Conservation (phyloP, 2,329 filamentous ascomycete species). For the Aspergillus tanneri region DNA sequence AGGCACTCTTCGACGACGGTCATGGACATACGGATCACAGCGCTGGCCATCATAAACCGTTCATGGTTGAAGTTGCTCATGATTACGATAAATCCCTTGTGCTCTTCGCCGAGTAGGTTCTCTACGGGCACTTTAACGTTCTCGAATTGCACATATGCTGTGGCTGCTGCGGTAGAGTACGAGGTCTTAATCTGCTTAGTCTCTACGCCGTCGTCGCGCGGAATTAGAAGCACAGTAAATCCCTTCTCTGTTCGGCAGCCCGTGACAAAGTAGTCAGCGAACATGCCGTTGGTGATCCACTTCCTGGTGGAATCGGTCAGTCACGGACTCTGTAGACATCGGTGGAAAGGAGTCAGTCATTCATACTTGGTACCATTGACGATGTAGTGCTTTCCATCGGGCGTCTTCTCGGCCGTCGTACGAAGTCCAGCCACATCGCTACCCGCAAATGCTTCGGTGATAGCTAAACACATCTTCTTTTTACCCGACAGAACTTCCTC, state of each 20-base stretch:
- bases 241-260: slow-evolving; percentile 77
- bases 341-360: neutral
- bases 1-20: slow-evolving; percentile 77
- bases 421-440: slow-evolving; percentile 76
- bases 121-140: slow-evolving; percentile 81
- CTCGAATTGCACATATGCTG: slow-evolving; percentile 77
- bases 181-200: slow-evolving; percentile 63
- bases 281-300: slow-evolving; percentile 82
- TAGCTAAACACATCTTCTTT: slow-evolving; percentile 86
- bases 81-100: slow-evolving; percentile 83
- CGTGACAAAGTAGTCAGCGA: slow-evolving; percentile 78
- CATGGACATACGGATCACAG: slow-evolving; percentile 63
- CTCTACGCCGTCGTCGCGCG: slow-evolving; percentile 67
- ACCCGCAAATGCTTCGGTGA: slow-evolving; percentile 85
- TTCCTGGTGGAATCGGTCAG: slow-evolving; percentile 60
- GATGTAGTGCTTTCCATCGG: slow-evolving; percentile 71
- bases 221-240: slow-evolving; percentile 73
- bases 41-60: slow-evolving; percentile 72
- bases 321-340: neutral
- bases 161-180: slow-evolving; percentile 77
- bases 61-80: slow-evolving; percentile 89
- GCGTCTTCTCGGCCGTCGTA: slow-evolving; percentile 74
- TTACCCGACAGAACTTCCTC: slow-evolving; percentile 72
- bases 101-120: slow-evolving; percentile 75
- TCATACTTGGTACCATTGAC: slow-evolving; percentile 46